Percentiles rank a stretch among this genome's conserved stretches.
Evolutionary conservation across 129 eudicot species (phyloP).

Genomic region (Chrysanthemum lavandulifolium): DNA sequence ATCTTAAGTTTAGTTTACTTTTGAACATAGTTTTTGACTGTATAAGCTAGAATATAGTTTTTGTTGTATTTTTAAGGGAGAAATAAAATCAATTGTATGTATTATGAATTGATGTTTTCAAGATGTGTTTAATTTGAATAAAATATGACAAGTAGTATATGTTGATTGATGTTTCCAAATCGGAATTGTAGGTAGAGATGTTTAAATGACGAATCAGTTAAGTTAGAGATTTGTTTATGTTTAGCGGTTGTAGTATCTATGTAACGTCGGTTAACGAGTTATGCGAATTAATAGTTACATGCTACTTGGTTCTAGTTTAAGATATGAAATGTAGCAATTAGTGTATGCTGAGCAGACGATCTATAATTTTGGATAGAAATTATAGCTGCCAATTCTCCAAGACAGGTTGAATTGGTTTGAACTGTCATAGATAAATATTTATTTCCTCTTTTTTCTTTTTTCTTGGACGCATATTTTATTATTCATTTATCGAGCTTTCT

Average conservation of each 20-base stretch:
- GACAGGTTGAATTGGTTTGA: not conserved
- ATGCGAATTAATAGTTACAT: too few relatives aligned
- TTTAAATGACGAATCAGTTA: too few relatives aligned
- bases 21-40: not conserved
- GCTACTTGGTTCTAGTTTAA: too few relatives aligned
- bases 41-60: not conserved
- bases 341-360: too few relatives aligned
- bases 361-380: not conserved
- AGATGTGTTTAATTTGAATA: too few relatives aligned
- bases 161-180: too few relatives aligned
- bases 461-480: not conserved
- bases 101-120: not conserved
- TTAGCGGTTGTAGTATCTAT: too few relatives aligned
- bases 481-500: not conserved
- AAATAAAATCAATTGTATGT: not conserved
- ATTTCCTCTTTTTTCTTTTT: not conserved
- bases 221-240: too few relatives aligned
- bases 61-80: not conserved
- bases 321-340: too few relatives aligned
- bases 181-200: too few relatives aligned
- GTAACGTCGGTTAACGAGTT: too few relatives aligned
- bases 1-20: constrained; percentile 1
- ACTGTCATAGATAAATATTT: constrained; percentile 5
- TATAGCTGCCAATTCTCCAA: not conserved
- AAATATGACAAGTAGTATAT: too few relatives aligned